Evolutionary conservation across 305 asterid genomes (phyloP), one percentile per base, ranked within the genome.

Genomic region (Vinca major): DNA sequence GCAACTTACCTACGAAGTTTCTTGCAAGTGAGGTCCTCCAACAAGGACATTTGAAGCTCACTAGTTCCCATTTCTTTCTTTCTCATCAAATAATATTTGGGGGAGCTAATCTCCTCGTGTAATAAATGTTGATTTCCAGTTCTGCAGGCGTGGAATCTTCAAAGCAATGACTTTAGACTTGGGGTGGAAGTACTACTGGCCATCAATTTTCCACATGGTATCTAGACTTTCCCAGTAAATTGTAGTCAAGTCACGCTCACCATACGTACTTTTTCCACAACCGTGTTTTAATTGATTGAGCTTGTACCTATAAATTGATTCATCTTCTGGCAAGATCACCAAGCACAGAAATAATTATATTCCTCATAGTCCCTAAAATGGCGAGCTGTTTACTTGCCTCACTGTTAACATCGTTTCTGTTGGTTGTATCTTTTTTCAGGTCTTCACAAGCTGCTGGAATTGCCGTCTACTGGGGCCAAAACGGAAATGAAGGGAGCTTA

Each of bases 381-480:
- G 54, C 67, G 10, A 11, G 61, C 41, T 45, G 4, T 64, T 16
- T 7, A 21, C 10, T 14, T 7, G 52, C 61, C 47, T 26, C 64
- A 52, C 17, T 72, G 26, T 56, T 57, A 11, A 44, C 62, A 12
- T 56, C 21, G 1, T 55, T 39, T 16, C 66, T 72, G 66, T 39
- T 72, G 66, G 36, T 65, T 16, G 53, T 8, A 13, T 72, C 54
- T 7, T 48, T 72, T 6, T 44, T 57, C 60, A n/a, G 40, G 52
- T 48, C 57, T 39, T 65, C 76, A 47, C 53, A 56, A 33, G 76
- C 66, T 40, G 65, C 64, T 19, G 65, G 70, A 41, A 63, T 63
- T 43, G 75, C 75, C 41, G 8, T 33, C 4, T 71, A 71, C 53
- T 71, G 66, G 68, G 69, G 74, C 60, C 69, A 63, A 13, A 53